Evolutionary conservation across 805 yeast species (phyloP).

Genomic region (Metschnikowia gelsemii): DNA sequence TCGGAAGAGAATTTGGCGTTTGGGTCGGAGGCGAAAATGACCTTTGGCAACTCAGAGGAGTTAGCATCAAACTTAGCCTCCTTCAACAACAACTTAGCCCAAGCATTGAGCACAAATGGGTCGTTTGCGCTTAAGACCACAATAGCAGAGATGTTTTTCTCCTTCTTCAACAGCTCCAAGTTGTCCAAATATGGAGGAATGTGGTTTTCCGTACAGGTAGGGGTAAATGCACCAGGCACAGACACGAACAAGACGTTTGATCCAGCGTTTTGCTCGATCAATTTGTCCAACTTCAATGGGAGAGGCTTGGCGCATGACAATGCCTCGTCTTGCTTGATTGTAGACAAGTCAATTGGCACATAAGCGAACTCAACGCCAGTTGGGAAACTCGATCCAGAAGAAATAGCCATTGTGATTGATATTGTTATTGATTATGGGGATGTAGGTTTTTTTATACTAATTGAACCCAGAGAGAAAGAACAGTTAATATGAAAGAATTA

Average conservation of each 20-base stretch:
- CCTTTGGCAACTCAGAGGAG: conserved; percentile 23
- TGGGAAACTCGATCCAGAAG: conserved; percentile 36
- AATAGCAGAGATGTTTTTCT: conserved; percentile 31
- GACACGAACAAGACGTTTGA: conserved; percentile 35
- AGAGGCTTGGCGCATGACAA: conserved; percentile 39
- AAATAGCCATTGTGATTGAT: conserved; percentile 22
- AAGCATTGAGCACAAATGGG: conserved; percentile 44
- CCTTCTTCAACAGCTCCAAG: conserved; percentile 29
- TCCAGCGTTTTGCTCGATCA: conserved; percentile 26
- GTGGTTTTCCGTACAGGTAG: conserved; percentile 46
- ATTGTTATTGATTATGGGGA: neutral
- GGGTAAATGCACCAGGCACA: conserved; percentile 47
- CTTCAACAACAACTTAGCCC: conserved; percentile 43
- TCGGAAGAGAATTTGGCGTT: conserved; percentile 33
- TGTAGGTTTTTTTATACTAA: neutral
- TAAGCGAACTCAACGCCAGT: conserved; percentile 33
- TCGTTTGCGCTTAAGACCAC: conserved; percentile 43
- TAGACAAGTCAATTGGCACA: conserved; percentile 37
- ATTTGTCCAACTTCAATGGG: conserved; percentile 33
- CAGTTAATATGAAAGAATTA: too few relatives aligned
- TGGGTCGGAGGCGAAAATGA: conserved; percentile 43
- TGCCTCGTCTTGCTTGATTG: conserved; percentile 23
- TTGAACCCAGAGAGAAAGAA: too few relatives aligned
- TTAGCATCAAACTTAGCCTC: conserved; percentile 18
- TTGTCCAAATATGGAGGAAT: conserved; percentile 39